Conservation (phyloP, 2,329 filamentous ascomycete genomes). For the Trichoderma sp. region DNA sequence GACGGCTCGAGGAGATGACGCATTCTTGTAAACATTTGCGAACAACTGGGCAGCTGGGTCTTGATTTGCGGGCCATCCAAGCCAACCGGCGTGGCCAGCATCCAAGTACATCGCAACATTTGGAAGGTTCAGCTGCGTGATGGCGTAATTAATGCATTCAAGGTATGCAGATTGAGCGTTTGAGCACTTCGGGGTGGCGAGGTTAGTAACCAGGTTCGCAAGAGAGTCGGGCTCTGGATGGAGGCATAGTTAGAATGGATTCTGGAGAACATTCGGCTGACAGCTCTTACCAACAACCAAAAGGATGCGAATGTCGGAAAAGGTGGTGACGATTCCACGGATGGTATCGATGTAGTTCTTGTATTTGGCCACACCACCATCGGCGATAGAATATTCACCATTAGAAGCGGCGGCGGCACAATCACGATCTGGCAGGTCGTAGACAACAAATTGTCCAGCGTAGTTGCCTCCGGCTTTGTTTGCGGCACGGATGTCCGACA, state of each 20-base stretch:
- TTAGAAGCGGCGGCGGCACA: conserved; percentile 3
- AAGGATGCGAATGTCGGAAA: not conserved
- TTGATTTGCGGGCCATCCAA: conserved; percentile 9
- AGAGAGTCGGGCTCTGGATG: conserved; percentile 7
- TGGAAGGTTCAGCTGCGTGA: conserved; percentile 1
- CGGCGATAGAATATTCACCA: conserved; percentile 2
- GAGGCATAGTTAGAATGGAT: not conserved
- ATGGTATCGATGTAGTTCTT: conserved; percentile 11
- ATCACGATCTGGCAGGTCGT: conserved; percentile 7
- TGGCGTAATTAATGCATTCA: conserved; percentile 3
- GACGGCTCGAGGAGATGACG: not conserved
- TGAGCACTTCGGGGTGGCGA: not conserved
- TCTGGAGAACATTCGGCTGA: too few relatives aligned
- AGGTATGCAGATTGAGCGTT: conserved; percentile 8
- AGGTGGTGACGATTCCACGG: not conserved
- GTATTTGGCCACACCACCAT: conserved; percentile 2
- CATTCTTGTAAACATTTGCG: conserved; percentile 6
- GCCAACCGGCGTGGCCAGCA: conserved; percentile 8
- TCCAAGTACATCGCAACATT: conserved; percentile 9
- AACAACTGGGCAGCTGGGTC: conserved; percentile 4
- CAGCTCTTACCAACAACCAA: not conserved
- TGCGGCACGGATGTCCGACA: conserved; percentile 8
- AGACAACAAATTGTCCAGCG: conserved; percentile 8
- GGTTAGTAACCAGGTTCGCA: conserved; percentile 5
- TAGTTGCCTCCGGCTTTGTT: conserved; percentile 8